Base-by-base conservation (phyloP, 2,329 filamentous ascomycete species). In the Fusarium tricinctum region DNA sequence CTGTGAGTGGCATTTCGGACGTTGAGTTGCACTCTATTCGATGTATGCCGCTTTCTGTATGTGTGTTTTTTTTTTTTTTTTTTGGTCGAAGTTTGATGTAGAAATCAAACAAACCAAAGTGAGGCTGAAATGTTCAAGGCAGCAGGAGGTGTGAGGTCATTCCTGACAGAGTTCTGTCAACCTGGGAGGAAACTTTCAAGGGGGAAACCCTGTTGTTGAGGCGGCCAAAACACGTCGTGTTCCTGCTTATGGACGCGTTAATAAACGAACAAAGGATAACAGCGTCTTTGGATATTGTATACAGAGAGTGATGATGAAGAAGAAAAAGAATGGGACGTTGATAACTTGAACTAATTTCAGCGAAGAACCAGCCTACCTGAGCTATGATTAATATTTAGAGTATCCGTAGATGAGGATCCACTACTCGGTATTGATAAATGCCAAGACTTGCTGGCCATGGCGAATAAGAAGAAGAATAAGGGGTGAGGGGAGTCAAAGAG, bases 1-100 rank as follows among this genome's bases (percentile, higher is more conserved):
- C 68, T 67, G 59, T 61, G 48, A 62, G 62, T 66, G 71, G 61
- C 75, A 76, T 75, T 19, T 52, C 67, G 50, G 20, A 12, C 23
- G 45, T 17, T 47, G 42, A 15, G 14, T 33, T 46, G 40, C 15
- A 23, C 52, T 44, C 42, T 53, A 26, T 39, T 23, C 39, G 14
- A 14, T 20, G 35, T 52, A 8, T 52, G n/a, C 39, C 15, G 48
- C 40, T 17, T 19, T 49, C 19, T 32, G 10, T 39, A 20, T 48
- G 38, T 10, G 43, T 7, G 23, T 7, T 22, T 32, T 28, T 30
- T 44, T 4, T 9, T 7, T 30, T 7, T 22, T 32, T 28, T 30
- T 44, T 4, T 9, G 32, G n/a, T 57, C 20, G 40, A 42, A 23
- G 32, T 60, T 54, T 33, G 13, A 32, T 68, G 63, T 43, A 43